phyloP scores from a whole-genome alignment of 768 basidiomycete species.

The Pleurotus salmoneostramineus region DNA sequence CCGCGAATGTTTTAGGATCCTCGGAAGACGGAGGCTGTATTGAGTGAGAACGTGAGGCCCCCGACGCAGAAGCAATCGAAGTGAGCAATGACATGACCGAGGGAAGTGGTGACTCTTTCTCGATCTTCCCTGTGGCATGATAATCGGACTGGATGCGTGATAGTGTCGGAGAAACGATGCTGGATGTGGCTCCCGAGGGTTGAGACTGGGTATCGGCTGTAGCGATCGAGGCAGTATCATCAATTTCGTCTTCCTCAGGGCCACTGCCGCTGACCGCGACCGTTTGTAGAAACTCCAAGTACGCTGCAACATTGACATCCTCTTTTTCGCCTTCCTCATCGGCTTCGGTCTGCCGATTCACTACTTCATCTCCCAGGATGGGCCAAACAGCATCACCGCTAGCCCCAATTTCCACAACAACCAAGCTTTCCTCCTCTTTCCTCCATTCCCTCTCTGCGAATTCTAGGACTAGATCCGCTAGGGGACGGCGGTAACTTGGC shows the following conservation, averaged over 20 bases:
- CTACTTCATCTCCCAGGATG: constrained; percentile 67
- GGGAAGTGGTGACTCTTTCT: constrained; percentile 39
- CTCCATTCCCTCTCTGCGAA: constrained; percentile 36
- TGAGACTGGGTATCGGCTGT: constrained; percentile 37
- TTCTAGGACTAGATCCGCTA: constrained; percentile 51
- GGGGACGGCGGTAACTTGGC: constrained; percentile 52
- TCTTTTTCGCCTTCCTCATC: constrained; percentile 9
- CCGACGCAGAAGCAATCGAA: constrained; percentile 45
- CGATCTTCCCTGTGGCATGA: constrained; percentile 31
- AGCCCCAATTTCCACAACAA: constrained; percentile 21
- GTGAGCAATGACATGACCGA: constrained; percentile 64
- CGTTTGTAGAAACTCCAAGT: constrained; percentile 38
- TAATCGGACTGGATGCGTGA: constrained; percentile 60
- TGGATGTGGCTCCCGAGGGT: constrained; percentile 25
- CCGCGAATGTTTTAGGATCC: constrained; percentile 24
- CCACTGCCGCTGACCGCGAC: constrained; percentile 30
- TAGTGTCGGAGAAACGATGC: constrained; percentile 45
- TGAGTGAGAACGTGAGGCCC: constrained; percentile 55
- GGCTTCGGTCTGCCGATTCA: constrained; percentile 39
- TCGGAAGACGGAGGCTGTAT: constrained; percentile 38
- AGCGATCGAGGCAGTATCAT: constrained; percentile 34
- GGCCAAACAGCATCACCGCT: constrained; percentile 46
- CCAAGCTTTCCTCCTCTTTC: constrained; percentile 18
- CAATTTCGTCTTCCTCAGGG: constrained; percentile 36
- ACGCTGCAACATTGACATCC: constrained; percentile 11